Percentiles rank a stretch among this genome's conserved stretches.
These are phyloP conservation scores for Poa annua DNA, from an alignment of 176 grass and related monocot genomes.

Conservation along the genomic window DNA sequence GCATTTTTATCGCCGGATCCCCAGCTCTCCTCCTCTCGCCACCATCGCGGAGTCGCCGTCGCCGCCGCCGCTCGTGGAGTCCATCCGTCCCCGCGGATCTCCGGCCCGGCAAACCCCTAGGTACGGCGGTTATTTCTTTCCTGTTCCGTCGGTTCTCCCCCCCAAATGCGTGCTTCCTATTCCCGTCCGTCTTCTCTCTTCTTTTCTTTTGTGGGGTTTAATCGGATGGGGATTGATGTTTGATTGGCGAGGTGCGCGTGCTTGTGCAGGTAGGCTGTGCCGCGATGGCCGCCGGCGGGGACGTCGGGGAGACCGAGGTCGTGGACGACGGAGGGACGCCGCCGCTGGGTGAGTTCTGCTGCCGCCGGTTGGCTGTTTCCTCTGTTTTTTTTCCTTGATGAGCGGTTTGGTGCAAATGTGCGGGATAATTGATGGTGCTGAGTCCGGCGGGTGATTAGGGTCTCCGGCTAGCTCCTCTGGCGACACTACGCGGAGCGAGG, in stretches of 20 bases:
- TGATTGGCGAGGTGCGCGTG: neutral
- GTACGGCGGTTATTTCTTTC: slow-evolving; percentile 8
- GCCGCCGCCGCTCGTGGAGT: neutral
- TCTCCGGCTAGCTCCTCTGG: slow-evolving; percentile 30
- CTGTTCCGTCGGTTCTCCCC: neutral
- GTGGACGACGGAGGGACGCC: slow-evolving; percentile 32
- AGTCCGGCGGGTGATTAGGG: slow-evolving; percentile 23
- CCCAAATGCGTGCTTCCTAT: neutral
- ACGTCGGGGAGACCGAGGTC: slow-evolving; percentile 32
- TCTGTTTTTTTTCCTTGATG: neutral
- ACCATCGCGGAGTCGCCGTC: neutral
- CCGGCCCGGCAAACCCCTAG: neutral
- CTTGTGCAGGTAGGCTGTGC: neutral
- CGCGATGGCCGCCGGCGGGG: slow-evolving; percentile 35
- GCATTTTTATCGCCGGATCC: slow-evolving; percentile 30
- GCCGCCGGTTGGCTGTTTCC: neutral
- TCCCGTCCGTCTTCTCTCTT: neutral
- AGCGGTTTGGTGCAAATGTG: neutral
- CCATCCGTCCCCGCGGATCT: neutral
- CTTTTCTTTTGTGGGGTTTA: neutral
- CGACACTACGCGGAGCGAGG: slow-evolving; percentile 33
- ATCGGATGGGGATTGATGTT: neutral
- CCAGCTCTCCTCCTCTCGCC: neutral
- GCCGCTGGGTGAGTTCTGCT: slow-evolving; percentile 32
- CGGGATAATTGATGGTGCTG: too few species aligned